phyloP scores from a whole-genome alignment of 257 asterid genomes.

The Nicotiana knightiana region DNA sequence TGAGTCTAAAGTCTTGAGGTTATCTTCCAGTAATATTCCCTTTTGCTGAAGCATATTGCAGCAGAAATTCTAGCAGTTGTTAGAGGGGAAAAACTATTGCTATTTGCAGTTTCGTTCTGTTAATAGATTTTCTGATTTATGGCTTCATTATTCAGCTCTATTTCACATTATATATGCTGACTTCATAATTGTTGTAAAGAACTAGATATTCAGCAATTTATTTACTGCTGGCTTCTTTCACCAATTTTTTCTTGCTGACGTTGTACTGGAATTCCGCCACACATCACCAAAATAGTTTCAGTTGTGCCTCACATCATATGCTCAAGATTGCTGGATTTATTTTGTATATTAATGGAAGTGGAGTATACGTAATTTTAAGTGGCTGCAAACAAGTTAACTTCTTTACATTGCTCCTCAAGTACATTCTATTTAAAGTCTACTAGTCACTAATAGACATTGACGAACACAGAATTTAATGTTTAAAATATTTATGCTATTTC shows the following conservation, averaged over 20 bases:
- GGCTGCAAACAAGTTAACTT: neutral
- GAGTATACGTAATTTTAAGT: neutral
- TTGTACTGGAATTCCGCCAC: neutral
- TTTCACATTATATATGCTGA: neutral
- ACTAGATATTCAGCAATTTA: neutral
- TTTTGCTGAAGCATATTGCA: neutral
- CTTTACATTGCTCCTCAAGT: neutral
- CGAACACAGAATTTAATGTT: neutral
- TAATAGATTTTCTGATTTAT: neutral
- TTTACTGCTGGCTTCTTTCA: neutral
- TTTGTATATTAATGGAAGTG: neutral
- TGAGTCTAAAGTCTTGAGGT: neutral
- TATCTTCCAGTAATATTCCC: neutral
- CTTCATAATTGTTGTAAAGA: neutral
- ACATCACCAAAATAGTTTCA: neutral
- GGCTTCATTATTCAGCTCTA: neutral
- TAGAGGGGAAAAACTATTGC: neutral
- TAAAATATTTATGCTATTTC: neutral
- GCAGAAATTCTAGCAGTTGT: neutral
- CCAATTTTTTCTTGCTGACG: neutral
- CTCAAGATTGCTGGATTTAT: neutral
- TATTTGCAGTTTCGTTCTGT: neutral
- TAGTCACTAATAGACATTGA: neutral
- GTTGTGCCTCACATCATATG: neutral
- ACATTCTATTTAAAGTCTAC: neutral